Conservation (phyloP, 495 filamentous ascomycete species). For the Lineolata rhizophorae region DNA sequence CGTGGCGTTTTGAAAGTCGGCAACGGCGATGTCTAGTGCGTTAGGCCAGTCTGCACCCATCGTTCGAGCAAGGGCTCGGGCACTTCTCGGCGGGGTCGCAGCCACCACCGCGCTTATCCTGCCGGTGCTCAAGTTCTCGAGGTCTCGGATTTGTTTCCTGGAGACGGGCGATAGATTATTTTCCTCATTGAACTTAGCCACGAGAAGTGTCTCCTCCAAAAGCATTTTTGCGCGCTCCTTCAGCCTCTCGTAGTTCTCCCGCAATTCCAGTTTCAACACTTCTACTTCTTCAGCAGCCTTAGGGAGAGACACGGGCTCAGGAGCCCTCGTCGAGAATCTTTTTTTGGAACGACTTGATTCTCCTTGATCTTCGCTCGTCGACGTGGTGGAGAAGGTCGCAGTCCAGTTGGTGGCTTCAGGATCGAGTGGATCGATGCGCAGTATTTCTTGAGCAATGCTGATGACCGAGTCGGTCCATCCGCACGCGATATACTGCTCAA, state of each 20-base stretch:
- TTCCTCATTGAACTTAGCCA: too few relatives aligned
- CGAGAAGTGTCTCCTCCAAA: neutral
- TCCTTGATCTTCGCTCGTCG: neutral
- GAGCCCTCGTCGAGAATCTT: too few relatives aligned
- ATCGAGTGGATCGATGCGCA: neutral
- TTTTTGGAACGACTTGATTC: neutral
- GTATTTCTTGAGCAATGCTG: neutral
- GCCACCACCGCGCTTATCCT: neutral
- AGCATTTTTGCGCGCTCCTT: neutral
- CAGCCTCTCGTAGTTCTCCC: neutral
- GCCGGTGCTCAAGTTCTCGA: conserved; percentile 1
- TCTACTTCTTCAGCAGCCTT: too few relatives aligned
- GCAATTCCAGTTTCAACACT: too few relatives aligned
- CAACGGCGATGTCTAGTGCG: conserved; percentile 13
- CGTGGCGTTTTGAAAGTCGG: conserved; percentile 3
- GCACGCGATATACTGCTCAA: conserved; percentile 1
- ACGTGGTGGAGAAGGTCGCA: neutral
- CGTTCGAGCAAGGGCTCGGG: conserved; percentile 2
- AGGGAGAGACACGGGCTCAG: too few relatives aligned
- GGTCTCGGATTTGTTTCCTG: too few relatives aligned
- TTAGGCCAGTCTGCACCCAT: conserved; percentile 10
- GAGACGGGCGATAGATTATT: too few relatives aligned
- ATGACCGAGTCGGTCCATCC: neutral
- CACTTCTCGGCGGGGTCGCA: neutral
- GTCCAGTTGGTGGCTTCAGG: neutral